Evolutionary conservation across 768 basidiomycete species (phyloP).

Genomic region (Pisolithus orientalis): DNA sequence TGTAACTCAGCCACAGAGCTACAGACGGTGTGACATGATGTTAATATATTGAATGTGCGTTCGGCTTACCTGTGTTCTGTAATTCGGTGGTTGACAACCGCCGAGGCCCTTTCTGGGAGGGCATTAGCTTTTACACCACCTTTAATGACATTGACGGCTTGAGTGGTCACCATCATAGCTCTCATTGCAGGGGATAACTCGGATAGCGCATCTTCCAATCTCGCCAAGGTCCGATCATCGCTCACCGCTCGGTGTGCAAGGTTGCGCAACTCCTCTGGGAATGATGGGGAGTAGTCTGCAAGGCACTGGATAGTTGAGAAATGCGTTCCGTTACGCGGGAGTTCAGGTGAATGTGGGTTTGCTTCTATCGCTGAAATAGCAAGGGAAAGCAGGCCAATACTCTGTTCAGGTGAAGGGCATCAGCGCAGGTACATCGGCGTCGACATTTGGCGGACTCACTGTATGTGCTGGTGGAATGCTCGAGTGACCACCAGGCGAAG

Average conservation of each 20-base stretch:
- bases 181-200: conserved; percentile 26
- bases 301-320: conserved; percentile 45
- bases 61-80: conserved; percentile 46
- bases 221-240: conserved; percentile 44
- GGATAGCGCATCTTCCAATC: conserved; percentile 34
- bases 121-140: conserved; percentile 71
- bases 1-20: conserved; percentile 15
- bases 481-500: conserved; percentile 71
- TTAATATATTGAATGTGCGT: no score
- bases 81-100: conserved; percentile 66
- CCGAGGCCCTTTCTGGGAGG: conserved; percentile 62
- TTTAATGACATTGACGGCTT: conserved; percentile 62
- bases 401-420: conserved; percentile 27
- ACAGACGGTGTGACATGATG: background rate
- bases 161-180: conserved; percentile 57
- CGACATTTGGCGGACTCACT: conserved; percentile 29
- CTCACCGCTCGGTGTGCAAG: conserved; percentile 38
- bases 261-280: conserved; percentile 40
- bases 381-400: conserved; percentile 70
- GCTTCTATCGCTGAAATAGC: conserved; percentile 60
- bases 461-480: conserved; percentile 79
- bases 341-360: conserved; percentile 43
- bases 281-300: conserved; percentile 49
- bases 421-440: background rate
- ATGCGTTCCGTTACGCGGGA: conserved; percentile 30